These are phyloP conservation scores for Colletotrichum tofieldiae DNA, from an alignment of 2,329 filamentous ascomycete genomes.

Conservation along the genomic window DNA sequence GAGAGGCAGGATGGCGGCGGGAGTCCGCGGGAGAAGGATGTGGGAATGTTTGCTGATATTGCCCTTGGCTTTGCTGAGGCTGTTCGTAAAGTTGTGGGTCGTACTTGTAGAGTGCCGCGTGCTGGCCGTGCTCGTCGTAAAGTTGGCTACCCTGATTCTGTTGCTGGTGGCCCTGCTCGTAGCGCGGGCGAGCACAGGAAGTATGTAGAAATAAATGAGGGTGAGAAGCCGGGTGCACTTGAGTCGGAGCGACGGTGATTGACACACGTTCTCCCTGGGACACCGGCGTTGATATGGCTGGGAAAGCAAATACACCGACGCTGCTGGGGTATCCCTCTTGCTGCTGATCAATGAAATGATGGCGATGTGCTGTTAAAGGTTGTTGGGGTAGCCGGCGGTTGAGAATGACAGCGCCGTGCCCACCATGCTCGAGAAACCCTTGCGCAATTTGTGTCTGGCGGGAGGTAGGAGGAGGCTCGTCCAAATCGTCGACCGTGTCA, in stretches of 20 bases:
- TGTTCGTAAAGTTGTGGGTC: slow-evolving; percentile 10
- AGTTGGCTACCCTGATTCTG: background rate
- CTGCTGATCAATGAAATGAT: slow-evolving; percentile 11
- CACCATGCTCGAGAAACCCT: slow-evolving; percentile 1
- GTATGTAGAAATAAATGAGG: background rate
- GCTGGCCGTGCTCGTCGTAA: background rate
- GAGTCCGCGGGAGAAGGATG: slow-evolving; percentile 7
- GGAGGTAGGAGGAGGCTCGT: slow-evolving; percentile 25
- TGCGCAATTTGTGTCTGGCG: slow-evolving; percentile 6
- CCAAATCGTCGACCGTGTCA: slow-evolving; percentile 25
- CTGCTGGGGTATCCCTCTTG: background rate
- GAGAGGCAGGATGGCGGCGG: background rate
- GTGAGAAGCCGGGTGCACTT: background rate
- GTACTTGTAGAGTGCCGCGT: background rate
- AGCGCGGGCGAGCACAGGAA: slow-evolving; percentile 8
- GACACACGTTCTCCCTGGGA: slow-evolving; percentile 2
- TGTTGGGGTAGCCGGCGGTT: slow-evolving; percentile 4
- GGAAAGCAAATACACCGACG: slow-evolving; percentile 2
- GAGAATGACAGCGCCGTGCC: slow-evolving; percentile 1
- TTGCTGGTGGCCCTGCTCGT: background rate
- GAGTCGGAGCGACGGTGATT: background rate
- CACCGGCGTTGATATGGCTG: background rate
- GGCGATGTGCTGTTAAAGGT: slow-evolving; percentile 2
- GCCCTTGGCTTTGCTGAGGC: background rate
- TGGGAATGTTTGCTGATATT: background rate